These are phyloP conservation scores for Sarocladium oryzae DNA, from an alignment of 2,329 filamentous ascomycete species.

Conservation along the genomic window DNA sequence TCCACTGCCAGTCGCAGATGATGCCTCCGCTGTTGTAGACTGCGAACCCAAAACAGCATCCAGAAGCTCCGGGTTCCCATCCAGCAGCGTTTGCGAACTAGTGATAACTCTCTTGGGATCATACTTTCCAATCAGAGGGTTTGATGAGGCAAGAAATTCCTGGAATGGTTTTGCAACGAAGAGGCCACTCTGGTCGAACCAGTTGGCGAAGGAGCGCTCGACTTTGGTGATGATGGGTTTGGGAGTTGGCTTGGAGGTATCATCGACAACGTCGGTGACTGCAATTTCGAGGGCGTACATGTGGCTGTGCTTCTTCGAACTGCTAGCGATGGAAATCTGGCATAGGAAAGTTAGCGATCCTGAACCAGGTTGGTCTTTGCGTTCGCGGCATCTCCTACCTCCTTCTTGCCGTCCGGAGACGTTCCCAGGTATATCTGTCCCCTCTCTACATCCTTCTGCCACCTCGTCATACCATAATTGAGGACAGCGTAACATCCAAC, in stretches of 20 bases:
- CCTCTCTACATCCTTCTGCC: slow-evolving; percentile 79
- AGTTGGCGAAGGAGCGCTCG: slow-evolving; percentile 60
- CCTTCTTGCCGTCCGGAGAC: slow-evolving; percentile 53
- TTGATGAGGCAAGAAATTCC: slow-evolving; percentile 63
- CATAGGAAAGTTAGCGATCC: slow-evolving; percentile 13
- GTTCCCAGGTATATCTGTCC: slow-evolving; percentile 74
- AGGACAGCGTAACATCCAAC: slow-evolving; percentile 74
- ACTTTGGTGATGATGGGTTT: slow-evolving; percentile 35
- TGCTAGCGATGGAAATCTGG: slow-evolving; percentile 67
- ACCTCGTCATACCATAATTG: slow-evolving; percentile 72
- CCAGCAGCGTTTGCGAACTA: slow-evolving; percentile 28
- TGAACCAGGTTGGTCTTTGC: too few species aligned
- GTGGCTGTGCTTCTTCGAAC: slow-evolving; percentile 71
- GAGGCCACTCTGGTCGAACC: slow-evolving; percentile 68
- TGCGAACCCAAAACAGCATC: slow-evolving; percentile 36
- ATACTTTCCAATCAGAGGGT: slow-evolving; percentile 58
- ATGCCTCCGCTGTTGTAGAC: slow-evolving; percentile 22
- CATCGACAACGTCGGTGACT: slow-evolving; percentile 27
- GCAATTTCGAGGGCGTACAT: slow-evolving; percentile 70
- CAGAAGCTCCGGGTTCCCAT: slow-evolving; percentile 40
- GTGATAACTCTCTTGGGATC: slow-evolving; percentile 53
- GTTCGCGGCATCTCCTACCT: slow-evolving; percentile 39
- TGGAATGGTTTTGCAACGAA: slow-evolving; percentile 75
- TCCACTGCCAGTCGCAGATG: slow-evolving; percentile 19
- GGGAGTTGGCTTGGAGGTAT: slow-evolving; percentile 12